Evolutionary conservation across 106 monocot genomes (phyloP).

Genomic region (Allium cepa): DNA sequence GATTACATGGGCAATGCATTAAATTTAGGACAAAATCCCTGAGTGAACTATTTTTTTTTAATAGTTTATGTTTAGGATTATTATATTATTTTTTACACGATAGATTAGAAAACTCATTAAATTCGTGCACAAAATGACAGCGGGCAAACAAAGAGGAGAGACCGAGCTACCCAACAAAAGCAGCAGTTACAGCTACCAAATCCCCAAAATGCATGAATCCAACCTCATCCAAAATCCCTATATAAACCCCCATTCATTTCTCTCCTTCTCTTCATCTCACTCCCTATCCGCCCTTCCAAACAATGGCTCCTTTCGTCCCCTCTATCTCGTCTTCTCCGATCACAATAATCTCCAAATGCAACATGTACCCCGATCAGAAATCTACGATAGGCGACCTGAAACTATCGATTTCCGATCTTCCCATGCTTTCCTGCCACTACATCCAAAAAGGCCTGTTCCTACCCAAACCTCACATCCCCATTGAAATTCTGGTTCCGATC

Average conservation of each 20-base stretch:
- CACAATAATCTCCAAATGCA: conserved; percentile 31
- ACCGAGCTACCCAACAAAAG: conserved; percentile 1
- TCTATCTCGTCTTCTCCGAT: background rate
- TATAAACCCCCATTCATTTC: background rate
- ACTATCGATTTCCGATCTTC: conserved; percentile 81
- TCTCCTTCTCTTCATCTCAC: background rate
- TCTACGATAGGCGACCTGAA: conserved; percentile 33
- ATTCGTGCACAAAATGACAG: background rate
- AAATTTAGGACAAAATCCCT: too few relatives aligned
- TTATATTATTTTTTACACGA: too few relatives aligned
- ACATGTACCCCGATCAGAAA: conserved; percentile 31
- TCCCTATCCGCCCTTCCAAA: background rate
- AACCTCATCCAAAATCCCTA: background rate
- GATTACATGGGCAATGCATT: too few relatives aligned
- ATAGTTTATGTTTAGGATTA: too few relatives aligned
- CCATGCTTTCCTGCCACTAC: conserved; percentile 94
- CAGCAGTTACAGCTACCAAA: background rate
- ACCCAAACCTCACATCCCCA: conserved; percentile 21
- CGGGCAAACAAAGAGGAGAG: background rate
- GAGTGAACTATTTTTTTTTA: too few relatives aligned
- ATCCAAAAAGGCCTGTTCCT: conserved; percentile 93
- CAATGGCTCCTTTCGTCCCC: background rate
- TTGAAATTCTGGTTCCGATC: conserved; percentile 23
- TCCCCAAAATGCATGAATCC: conserved; percentile 4
- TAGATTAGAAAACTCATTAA: too few relatives aligned